phyloP scores from a whole-genome alignment of 208 protist genomes.

The Leishmania martiniquensis region DNA sequence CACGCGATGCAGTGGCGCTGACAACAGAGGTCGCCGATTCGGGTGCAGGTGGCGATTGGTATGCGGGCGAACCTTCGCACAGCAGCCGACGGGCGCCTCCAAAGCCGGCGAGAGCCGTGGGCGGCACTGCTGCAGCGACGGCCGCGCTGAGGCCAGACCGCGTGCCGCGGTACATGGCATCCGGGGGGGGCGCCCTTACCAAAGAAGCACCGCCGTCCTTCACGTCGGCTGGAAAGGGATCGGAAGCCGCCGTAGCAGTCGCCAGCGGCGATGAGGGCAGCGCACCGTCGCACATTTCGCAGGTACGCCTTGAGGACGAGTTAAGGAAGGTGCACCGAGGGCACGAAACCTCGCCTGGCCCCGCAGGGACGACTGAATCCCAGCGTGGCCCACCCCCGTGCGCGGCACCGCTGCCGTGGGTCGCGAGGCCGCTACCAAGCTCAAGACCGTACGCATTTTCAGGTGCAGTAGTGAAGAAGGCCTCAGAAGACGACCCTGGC shows the following conservation, averaged over 20 bases:
- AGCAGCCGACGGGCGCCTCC: background rate
- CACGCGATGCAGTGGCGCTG: background rate
- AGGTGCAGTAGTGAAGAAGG: background rate
- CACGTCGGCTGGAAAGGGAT: background rate
- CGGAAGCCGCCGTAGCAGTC: background rate
- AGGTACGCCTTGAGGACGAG: conserved; percentile 10
- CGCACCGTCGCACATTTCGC: conserved; percentile 35
- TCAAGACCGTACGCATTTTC: background rate
- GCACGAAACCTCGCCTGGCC: conserved; percentile 31
- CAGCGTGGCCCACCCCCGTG: no score
- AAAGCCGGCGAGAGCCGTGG: conserved; percentile 6
- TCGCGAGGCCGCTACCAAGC: background rate
- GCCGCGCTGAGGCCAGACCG: background rate
- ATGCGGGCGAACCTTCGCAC: background rate
- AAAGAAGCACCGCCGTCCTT: background rate
- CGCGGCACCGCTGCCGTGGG: background rate
- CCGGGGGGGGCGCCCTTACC: background rate
- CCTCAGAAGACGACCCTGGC: conserved; percentile 1
- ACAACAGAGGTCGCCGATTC: background rate
- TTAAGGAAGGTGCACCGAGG: conserved; percentile 50
- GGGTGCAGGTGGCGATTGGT: background rate
- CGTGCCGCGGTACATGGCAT: background rate
- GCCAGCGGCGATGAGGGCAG: conserved; percentile 14
- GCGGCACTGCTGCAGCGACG: conserved; percentile 9
- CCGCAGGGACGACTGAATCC: conserved; percentile 8